Percentiles rank a stretch among this genome's conserved stretches.
phyloP scores from a whole-genome alignment of 1,284 basidiomycete species.

The Phenoliferia sp. region DNA sequence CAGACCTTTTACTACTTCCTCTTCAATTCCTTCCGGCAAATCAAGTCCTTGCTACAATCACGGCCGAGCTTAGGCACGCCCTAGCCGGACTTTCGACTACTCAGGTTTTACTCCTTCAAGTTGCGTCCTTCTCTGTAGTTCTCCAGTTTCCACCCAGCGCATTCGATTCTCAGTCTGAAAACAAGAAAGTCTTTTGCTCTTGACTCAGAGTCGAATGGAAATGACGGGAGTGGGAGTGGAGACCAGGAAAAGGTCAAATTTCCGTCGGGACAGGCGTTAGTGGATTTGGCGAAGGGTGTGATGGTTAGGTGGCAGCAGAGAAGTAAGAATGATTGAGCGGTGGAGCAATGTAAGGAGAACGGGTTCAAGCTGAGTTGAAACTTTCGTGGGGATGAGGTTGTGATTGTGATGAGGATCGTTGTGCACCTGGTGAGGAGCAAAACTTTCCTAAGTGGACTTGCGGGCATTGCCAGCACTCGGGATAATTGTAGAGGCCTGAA shows the following conservation, averaged over 20 bases:
- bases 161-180: neutral
- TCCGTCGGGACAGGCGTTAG: neutral
- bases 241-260: neutral
- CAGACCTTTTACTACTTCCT: no score
- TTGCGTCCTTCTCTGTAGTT: conserved; percentile 3
- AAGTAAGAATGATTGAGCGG: conserved; percentile 4
- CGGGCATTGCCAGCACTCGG: no score
- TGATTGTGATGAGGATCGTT: no score
- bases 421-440: no score
- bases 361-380: conserved; percentile 3
- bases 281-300: conserved; percentile 1
- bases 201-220: neutral
- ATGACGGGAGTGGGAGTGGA: no score
- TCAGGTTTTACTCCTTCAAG: conserved; percentile 15
- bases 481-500: no score
- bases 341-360: conserved; percentile 1
- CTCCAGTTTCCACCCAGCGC: conserved; percentile 7
- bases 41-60: neutral
- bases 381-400: no score
- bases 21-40: neutral
- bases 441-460: no score
- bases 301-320: conserved; percentile 6
- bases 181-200: neutral
- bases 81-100: conserved; percentile 13
- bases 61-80: neutral